phyloP scores from a whole-genome alignment of 2,329 filamentous ascomycete genomes.

The Periconia macrospinosa region DNA sequence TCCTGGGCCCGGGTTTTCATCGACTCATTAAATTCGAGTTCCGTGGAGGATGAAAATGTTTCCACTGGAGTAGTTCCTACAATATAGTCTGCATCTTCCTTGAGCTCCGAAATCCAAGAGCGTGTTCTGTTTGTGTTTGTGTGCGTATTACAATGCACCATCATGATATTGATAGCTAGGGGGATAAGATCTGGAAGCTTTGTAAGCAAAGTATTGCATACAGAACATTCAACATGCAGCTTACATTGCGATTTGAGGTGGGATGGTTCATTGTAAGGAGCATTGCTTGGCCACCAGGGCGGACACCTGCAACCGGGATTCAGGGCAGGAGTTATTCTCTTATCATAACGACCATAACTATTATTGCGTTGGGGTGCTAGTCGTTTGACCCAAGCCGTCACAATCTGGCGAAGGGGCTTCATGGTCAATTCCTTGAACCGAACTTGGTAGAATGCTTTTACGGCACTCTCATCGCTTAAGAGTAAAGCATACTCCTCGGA shows the following conservation, averaged over 20 bases:
- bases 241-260: conserved; percentile 33
- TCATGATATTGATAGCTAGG: conserved; percentile 32
- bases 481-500: conserved; percentile 21
- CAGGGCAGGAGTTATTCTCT: conserved; percentile 15
- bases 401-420: conserved; percentile 34
- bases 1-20: conserved; percentile 31
- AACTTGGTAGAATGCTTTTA: conserved; percentile 24
- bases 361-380: conserved; percentile 28
- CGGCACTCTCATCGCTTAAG: conserved; percentile 25
- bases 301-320: conserved; percentile 7
- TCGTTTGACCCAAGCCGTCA: conserved; percentile 35
- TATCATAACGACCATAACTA: conserved; percentile 29
- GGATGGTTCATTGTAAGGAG: conserved; percentile 36
- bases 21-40: conserved; percentile 19
- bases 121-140: conserved; percentile 14
- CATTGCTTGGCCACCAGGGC: conserved; percentile 33
- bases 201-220: conserved; percentile 1
- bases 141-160: conserved; percentile 30
- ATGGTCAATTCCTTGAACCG: conserved; percentile 35
- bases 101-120: conserved; percentile 30
- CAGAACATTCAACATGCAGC: not conserved
- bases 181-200: conserved; percentile 25
- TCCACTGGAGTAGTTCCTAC: conserved; percentile 23
- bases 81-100: conserved; percentile 19
- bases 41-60: conserved; percentile 31